Evolutionary conservation across 2,329 filamentous ascomycete genomes (phyloP).

Genomic region (Ophiostoma populinum): DNA sequence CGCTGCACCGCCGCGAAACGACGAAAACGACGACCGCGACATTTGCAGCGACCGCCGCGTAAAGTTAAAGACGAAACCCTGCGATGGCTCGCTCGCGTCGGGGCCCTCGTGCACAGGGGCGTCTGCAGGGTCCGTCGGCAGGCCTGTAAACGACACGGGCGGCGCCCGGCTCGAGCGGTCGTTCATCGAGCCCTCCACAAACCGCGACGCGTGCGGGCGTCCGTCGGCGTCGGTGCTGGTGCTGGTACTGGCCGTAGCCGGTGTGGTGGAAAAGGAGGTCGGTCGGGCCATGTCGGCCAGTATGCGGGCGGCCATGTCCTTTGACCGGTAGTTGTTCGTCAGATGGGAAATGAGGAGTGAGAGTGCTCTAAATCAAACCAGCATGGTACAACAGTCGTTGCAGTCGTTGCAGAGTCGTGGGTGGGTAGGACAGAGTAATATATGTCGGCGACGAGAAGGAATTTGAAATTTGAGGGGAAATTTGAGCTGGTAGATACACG

Average conservation of each 20-base stretch:
- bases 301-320: background rate
- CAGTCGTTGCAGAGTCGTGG: no score
- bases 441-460: no score
- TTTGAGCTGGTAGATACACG: no score
- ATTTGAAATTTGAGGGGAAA: no score
- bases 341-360: no score
- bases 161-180: conserved; percentile 58
- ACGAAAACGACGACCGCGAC: conserved; percentile 4
- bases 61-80: conserved; percentile 1
- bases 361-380: no score
- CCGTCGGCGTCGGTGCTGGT: background rate
- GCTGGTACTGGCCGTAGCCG: background rate
- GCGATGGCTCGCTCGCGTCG: conserved; percentile 4
- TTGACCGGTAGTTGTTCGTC: no score
- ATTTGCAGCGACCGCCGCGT: conserved; percentile 10
- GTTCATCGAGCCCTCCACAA: conserved; percentile 76
- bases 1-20: conserved; percentile 1
- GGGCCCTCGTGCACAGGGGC: background rate
- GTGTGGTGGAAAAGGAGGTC: conserved; percentile 4
- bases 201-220: conserved; percentile 25
- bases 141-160: conserved; percentile 43
- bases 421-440: no score
- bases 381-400: no score
- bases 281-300: conserved; percentile 3
- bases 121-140: conserved; percentile 12